Conservation (phyloP, 2,329 filamentous ascomycete genomes). For the Sordariomycetes sp. region DNA sequence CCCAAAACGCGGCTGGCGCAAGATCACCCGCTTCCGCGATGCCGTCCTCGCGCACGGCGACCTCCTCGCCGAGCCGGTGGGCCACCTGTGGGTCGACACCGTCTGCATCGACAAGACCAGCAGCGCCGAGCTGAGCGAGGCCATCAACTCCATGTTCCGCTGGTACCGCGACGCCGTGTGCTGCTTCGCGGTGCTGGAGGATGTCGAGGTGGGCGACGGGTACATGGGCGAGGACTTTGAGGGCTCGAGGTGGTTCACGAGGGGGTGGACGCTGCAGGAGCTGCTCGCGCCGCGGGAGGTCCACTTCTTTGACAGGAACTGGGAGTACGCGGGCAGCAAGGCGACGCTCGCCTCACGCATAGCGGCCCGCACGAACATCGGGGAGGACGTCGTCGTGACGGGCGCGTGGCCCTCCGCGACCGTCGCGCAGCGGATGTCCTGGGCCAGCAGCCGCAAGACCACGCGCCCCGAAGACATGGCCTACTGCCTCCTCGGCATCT, state of each 20-base stretch:
- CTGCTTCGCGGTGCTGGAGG: constrained; percentile 15
- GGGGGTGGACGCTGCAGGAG: constrained; percentile 56
- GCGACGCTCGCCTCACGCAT: constrained; percentile 10
- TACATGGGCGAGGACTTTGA: constrained; percentile 4
- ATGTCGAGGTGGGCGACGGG: constrained; percentile 7
- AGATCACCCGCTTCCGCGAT: constrained; percentile 7
- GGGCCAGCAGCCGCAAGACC: constrained; percentile 12
- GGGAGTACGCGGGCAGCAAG: constrained; percentile 16
- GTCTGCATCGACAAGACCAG: constrained; percentile 21
- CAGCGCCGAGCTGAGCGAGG: constrained; percentile 15
- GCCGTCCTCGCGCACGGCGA: neutral
- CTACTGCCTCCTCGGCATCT: constrained; percentile 15
- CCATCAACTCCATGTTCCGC: constrained; percentile 18
- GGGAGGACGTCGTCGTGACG: neutral
- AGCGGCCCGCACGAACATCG: constrained; percentile 9
- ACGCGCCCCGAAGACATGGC: constrained; percentile 13
- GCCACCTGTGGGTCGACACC: constrained; percentile 19
- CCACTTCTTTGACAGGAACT: constrained; percentile 17
- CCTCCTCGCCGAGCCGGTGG: constrained; percentile 6
- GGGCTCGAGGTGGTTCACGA: constrained; percentile 18
- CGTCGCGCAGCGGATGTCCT: constrained; percentile 13
- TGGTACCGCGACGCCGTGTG: constrained; percentile 16
- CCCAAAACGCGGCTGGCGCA: neutral
- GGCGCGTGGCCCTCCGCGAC: constrained; percentile 7
- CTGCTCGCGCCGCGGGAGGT: constrained; percentile 37